phyloP scores from a whole-genome alignment of 108 stramenopile genomes.

The Fistulifera pelliculosa region DNA sequence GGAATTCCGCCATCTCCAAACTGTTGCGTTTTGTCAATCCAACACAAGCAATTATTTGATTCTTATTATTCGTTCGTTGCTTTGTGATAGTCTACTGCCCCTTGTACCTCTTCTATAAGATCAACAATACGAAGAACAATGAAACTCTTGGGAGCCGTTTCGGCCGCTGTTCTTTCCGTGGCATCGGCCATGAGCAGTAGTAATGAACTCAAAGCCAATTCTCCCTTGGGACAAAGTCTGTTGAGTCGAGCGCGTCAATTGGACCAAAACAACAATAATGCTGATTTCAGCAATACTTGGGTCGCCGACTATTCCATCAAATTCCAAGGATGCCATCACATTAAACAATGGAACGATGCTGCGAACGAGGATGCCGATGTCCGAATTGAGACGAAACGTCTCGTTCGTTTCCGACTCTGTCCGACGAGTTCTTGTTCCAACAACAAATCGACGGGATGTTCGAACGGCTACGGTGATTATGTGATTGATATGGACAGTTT shows the following conservation, averaged over 20 bases:
- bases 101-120: too few relatives aligned
- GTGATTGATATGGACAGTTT: conserved; percentile 74
- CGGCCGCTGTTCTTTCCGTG: conserved; percentile 10
- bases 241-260: too few relatives aligned
- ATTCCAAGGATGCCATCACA: conserved; percentile 77
- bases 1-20: too few relatives aligned
- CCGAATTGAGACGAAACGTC: conserved; percentile 64
- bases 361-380: conserved; percentile 45
- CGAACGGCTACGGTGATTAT: conserved; percentile 66
- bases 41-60: too few relatives aligned
- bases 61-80: too few relatives aligned
- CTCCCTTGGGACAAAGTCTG: conserved; percentile 35
- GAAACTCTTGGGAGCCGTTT: too few relatives aligned
- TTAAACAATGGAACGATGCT: conserved; percentile 65
- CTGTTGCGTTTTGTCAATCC: too few relatives aligned
- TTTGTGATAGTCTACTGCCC: too few relatives aligned
- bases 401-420: conserved; percentile 80
- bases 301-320: conserved; percentile 63
- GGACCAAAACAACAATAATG: conserved; percentile 12
- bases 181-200: background rate
- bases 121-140: too few relatives aligned
- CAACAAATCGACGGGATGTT: conserved; percentile 45
- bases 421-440: conserved; percentile 41
- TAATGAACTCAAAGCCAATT: conserved; percentile 36
- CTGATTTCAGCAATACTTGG: background rate